A percentile compares a stretch with the other conserved stretches of the same genome.
Evolutionary conservation across 1,284 basidiomycete genomes (phyloP).

Genomic region (Naganishia sp.): DNA sequence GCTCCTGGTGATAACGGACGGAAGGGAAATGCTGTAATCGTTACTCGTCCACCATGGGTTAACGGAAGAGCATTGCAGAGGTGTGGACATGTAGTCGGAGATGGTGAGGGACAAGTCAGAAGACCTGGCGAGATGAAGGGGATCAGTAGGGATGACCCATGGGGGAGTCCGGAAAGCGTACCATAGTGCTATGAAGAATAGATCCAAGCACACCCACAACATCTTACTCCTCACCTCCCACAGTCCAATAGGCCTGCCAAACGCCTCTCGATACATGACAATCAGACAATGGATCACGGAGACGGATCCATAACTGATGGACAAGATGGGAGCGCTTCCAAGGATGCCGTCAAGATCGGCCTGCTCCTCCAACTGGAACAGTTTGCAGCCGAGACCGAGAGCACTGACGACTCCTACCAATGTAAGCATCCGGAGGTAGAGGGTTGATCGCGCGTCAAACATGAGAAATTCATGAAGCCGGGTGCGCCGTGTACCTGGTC

Average conservation of each 20-base stretch:
- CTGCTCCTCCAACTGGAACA: constrained; percentile 32
- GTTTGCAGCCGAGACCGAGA: constrained; percentile 44
- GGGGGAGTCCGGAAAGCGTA: constrained; percentile 32
- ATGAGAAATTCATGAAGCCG: constrained; percentile 52
- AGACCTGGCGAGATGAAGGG: constrained; percentile 48
- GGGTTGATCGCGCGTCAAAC: constrained; percentile 57
- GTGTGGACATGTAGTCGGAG: constrained; percentile 61
- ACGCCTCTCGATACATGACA: constrained; percentile 58
- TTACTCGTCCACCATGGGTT: constrained; percentile 45
- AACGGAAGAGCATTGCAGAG: constrained; percentile 55
- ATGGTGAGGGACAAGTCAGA: constrained; percentile 56
- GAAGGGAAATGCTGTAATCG: constrained; percentile 55
- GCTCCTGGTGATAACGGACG: constrained; percentile 59
- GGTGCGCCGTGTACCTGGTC: constrained; percentile 36
- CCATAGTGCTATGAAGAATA: constrained; percentile 58
- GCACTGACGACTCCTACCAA: constrained; percentile 54
- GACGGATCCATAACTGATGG: constrained; percentile 57
- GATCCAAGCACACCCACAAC: constrained; percentile 55
- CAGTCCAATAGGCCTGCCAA: constrained; percentile 60
- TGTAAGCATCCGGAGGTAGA: constrained; percentile 58
- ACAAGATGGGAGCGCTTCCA: constrained; percentile 57
- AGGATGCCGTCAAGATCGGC: constrained; percentile 54
- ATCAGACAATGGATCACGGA: constrained; percentile 57
- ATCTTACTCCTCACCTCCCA: constrained; percentile 58
- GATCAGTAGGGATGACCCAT: neutral